These are phyloP conservation scores for Nemania serpens DNA, from an alignment of 2,329 filamentous ascomycete genomes.

Conservation along the genomic window DNA sequence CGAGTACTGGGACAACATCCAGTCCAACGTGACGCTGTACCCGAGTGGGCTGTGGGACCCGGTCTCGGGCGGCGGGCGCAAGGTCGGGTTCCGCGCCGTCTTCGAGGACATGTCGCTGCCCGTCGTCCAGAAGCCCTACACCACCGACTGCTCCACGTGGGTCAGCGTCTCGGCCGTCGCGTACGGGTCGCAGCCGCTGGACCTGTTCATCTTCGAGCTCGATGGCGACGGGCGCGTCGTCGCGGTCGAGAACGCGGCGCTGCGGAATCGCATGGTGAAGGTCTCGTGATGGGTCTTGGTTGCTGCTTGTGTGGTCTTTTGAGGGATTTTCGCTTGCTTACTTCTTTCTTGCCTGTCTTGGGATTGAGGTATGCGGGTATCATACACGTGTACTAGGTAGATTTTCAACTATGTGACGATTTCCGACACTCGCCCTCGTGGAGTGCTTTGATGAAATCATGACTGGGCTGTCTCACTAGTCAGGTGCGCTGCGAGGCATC, in stretches of 20 bases:
- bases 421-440: no score
- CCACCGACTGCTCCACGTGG: constrained; percentile 38
- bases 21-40: constrained; percentile 40
- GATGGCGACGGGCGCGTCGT: constrained; percentile 32
- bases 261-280: constrained; percentile 34
- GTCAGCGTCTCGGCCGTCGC: constrained; percentile 33
- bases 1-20: constrained; percentile 30
- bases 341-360: no score
- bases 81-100: constrained; percentile 43
- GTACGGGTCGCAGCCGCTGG: constrained; percentile 38
- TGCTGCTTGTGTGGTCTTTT: no score
- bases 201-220: constrained; percentile 39
- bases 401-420: no score
- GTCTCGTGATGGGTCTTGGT: constrained; percentile 2
- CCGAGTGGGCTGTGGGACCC: constrained; percentile 40
- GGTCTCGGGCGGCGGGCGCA: constrained; percentile 30
- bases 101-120: constrained; percentile 40
- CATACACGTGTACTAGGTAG: no score
- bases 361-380: no score
- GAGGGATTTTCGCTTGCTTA: no score
- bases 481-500: no score
- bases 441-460: no score
- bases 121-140: constrained; percentile 28
- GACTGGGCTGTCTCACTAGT: no score
- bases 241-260: constrained; percentile 37